Evolutionary conservation across 2,329 filamentous ascomycete genomes (phyloP).

Genomic region (Monosporascus ibericus): DNA sequence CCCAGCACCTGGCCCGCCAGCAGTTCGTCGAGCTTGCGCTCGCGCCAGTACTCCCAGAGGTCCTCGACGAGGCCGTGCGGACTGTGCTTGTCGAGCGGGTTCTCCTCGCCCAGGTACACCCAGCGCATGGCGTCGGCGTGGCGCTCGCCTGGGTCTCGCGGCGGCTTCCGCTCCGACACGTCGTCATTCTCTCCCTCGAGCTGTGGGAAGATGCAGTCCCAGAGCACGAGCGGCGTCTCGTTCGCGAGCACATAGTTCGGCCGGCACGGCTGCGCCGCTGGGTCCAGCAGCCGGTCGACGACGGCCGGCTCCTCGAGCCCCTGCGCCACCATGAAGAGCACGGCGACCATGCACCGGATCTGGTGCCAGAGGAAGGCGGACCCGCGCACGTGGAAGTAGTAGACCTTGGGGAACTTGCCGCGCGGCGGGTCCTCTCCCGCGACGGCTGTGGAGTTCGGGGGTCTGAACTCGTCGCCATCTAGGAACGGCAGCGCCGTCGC

Average conservation of each 20-base stretch:
- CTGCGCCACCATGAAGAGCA: constrained; percentile 91
- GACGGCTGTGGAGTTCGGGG: constrained; percentile 16
- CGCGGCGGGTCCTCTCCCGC: constrained; percentile 2
- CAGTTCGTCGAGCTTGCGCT: constrained; percentile 83
- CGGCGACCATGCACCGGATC: constrained; percentile 86
- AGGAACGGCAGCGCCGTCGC: constrained; percentile 53
- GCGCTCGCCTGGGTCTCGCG: constrained; percentile 8
- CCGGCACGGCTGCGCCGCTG: constrained; percentile 62
- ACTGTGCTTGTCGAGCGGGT: constrained; percentile 55
- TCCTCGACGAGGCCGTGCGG: constrained; percentile 62
- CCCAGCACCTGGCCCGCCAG: constrained; percentile 70
- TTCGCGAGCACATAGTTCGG: constrained; percentile 88
- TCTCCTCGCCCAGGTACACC: constrained; percentile 70
- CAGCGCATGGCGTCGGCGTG: constrained; percentile 62
- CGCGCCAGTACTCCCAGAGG: constrained; percentile 78
- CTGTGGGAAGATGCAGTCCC: constrained; percentile 86
- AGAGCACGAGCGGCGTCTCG: constrained; percentile 84
- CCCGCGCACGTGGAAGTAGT: constrained; percentile 82
- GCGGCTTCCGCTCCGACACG: constrained; percentile 21
- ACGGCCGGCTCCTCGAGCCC: constrained; percentile 72
- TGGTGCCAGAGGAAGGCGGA: constrained; percentile 98
- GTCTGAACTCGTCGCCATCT: constrained; percentile 36
- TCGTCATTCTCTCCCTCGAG: constrained; percentile 27
- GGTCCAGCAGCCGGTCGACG: constrained; percentile 69
- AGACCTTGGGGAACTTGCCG: constrained; percentile 56